Conservation (phyloP, 176 grass and related monocot genomes). For the Cenchrus purpureus region DNA sequence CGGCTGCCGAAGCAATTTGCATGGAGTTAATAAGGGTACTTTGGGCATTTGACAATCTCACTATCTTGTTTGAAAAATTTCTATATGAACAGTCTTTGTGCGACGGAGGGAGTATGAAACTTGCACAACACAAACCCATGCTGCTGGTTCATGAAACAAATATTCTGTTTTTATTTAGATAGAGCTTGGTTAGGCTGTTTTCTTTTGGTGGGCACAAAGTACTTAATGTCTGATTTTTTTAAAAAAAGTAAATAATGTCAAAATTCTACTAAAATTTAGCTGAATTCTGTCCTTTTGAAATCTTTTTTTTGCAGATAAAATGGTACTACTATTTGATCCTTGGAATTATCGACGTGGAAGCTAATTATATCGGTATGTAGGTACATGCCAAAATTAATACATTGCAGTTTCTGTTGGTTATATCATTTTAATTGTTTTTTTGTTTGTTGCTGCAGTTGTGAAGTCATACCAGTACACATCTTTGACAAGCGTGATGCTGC, state of each 20-base stretch:
- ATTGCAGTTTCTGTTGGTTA: not conserved
- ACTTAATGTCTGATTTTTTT: too few relatives aligned
- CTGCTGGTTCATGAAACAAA: not conserved
- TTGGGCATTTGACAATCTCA: too few relatives aligned
- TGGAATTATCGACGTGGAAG: conserved; percentile 90
- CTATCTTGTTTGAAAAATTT: too few relatives aligned
- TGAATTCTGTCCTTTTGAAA: too few relatives aligned
- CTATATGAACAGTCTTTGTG: too few relatives aligned
- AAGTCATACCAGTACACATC: conserved; percentile 92
- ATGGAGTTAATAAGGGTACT: too few relatives aligned
- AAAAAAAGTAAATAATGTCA: too few relatives aligned
- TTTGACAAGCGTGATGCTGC: conserved; percentile 86
- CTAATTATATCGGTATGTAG: conserved; percentile 87
- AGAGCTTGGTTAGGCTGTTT: conserved; percentile 22
- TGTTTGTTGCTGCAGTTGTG: conserved; percentile 54
- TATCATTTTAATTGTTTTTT: not conserved
- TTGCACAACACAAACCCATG: not conserved
- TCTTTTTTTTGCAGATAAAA: conserved; percentile 55
- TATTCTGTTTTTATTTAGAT: conserved; percentile 34
- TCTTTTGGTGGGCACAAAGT: not conserved
- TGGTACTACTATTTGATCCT: conserved; percentile 97
- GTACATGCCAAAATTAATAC: not conserved
- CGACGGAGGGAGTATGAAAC: too few relatives aligned
- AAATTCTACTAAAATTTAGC: too few relatives aligned
- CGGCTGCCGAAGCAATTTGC: too few relatives aligned